Evolutionary conservation across 495 filamentous ascomycete genomes (phyloP), one percentile per base, ranked within the genome.

Genomic region (Filosporella fistucella): DNA sequence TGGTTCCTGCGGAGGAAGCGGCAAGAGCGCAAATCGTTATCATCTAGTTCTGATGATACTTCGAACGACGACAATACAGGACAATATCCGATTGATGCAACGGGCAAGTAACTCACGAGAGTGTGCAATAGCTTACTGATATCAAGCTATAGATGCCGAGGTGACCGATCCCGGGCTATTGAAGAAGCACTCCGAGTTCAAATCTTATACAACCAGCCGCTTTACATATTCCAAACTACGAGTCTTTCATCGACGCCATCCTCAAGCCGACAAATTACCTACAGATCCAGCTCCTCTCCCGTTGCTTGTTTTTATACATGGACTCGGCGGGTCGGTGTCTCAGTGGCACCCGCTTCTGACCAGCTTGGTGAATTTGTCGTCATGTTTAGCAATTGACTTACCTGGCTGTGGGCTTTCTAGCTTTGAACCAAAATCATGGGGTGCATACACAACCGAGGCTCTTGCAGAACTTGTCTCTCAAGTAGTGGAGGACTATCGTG

Each of bases 321-420:
- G 91, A 12, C 75, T 97, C 26, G 91, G 91, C 17, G 91, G 91
- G 23, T 95, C 87, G 2, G 67, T 91, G 12, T 85, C 89, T 6
- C 91, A 96, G 62, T 96, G 96, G 63, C 75, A 85, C 49, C 80
- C 88, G 28, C 66, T 96, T 4, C 73, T 97, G 11, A 85, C 80
- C 1, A 91, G 86, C 62, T 70, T 97, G 26, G 82, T 86, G 12
- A 89, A 94, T 51, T 69, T 90, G 17, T 88, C 86, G 1, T 84
- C 91, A n/a, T 95, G 89, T 57, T 77, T 97, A 13, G 86, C 86
- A 4, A 84, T 96, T 47, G 91, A 97, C 63, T 68, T 96, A 1
- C 91, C 91, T 2, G 91, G 91, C 23, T 95, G 89, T 51, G 91
- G 91, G 23, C 66, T 79, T 5, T 95, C 89, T 7, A 69, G 72